phyloP scores from a whole-genome alignment of 768 basidiomycete species.

The Exidia glandulosa region DNA sequence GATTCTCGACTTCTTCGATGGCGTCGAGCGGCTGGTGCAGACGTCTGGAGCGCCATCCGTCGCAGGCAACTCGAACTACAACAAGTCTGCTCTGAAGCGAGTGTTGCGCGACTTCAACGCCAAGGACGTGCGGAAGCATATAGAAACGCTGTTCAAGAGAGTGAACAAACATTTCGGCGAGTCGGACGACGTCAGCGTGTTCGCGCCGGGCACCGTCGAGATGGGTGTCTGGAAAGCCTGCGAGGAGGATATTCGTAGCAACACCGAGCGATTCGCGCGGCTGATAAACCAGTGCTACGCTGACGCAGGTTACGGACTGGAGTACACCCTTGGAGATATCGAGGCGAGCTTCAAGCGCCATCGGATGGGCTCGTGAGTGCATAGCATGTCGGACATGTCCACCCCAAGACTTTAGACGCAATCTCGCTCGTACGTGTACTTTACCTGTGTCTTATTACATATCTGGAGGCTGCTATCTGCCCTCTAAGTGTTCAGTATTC shows the following conservation, averaged over 20 bases:
- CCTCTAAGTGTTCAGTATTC: too few relatives aligned
- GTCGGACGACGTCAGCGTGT: slow-evolving; percentile 53
- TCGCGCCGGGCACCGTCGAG: slow-evolving; percentile 54
- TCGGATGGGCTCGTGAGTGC: slow-evolving; percentile 17
- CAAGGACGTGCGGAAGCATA: slow-evolving; percentile 83
- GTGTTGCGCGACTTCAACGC: slow-evolving; percentile 72
- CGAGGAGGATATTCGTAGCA: slow-evolving; percentile 68
- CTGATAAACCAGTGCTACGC: slow-evolving; percentile 71
- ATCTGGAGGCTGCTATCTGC: too few relatives aligned
- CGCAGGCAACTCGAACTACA: slow-evolving; percentile 62
- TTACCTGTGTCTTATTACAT: too few relatives aligned
- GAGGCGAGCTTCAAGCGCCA: slow-evolving; percentile 70
- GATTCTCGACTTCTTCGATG: slow-evolving; percentile 94
- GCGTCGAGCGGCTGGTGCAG: slow-evolving; percentile 76
- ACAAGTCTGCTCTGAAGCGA: slow-evolving; percentile 68
- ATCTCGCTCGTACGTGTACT: too few relatives aligned
- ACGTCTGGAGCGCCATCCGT: slow-evolving; percentile 72
- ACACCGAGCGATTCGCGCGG: slow-evolving; percentile 58
- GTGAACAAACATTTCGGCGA: slow-evolving; percentile 96
- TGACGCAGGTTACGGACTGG: slow-evolving; percentile 58
- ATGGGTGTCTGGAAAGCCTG: slow-evolving; percentile 85
- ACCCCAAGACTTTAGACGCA: too few relatives aligned
- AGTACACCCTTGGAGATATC: slow-evolving; percentile 65
- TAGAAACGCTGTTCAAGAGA: slow-evolving; percentile 78
- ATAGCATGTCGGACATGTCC: not conserved